Base-by-base conservation (phyloP, 2,329 filamentous ascomycete species). In the Alternaria brassicicola region DNA sequence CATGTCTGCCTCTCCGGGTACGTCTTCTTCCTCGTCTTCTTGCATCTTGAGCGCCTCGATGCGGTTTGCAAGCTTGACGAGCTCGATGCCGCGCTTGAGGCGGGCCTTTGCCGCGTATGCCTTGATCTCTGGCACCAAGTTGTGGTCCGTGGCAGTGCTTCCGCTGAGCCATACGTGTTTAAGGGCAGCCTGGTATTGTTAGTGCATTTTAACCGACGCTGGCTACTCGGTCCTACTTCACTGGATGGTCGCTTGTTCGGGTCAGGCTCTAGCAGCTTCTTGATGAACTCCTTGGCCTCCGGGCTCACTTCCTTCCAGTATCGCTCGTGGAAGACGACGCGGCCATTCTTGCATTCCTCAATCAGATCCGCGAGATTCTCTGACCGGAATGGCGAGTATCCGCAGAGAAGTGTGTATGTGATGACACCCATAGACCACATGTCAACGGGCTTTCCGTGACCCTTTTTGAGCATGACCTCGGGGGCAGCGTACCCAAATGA, bases 341-440 rank as follows among this genome's bases (percentile, higher is more conserved):
- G 86, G 38, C 88, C 90, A 61, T 86, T 88, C 71, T 87, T 92
- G 81, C 93, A 98, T 80, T 99, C 95, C 63, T 97, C 92, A 66
- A 99, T 96, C 65, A 99, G 84, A 71, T 98, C 95, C 65, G 90
- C 86, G 47, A 99, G 84, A 72, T 91, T 97, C 82, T 99, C 95
- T 62, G 93, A 95, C 67, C 95, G 89, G 86, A 99, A 99, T 19
- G 95, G 95, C 42, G 94, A 97, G 82, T 99, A 99, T 68, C 95
- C 95, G 76, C 96, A 99, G 50, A 99, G 90, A 26, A 99, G 85
- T 15, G 95, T 99, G 80, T 99, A 99, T 39, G 95, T 98, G 73
- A 99, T 99, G 72, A 99, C 95, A 62, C 95, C 95, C 80, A 99
- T 86, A 3, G 95, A 98, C 95, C 95, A 99, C 92, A 99, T 97